Percentiles rank a stretch among this genome's conserved stretches.
These are phyloP conservation scores for Biancaea sappan DNA, from an alignment of 306 rosid species.

Conservation along the genomic window DNA sequence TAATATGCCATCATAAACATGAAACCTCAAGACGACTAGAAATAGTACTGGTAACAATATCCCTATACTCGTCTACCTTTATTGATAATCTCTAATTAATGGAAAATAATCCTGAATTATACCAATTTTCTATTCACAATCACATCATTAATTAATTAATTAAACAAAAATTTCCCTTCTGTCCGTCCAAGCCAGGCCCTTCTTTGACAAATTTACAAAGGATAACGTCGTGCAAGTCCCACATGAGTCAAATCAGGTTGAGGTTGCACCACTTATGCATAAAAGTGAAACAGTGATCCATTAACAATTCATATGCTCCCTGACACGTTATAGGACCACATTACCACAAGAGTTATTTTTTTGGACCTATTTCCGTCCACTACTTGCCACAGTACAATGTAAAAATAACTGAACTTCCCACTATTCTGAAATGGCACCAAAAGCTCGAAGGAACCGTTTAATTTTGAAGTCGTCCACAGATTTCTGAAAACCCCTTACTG, in stretches of 20 bases:
- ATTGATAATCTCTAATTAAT: background rate
- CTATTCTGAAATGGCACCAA: slow-evolving; percentile 6
- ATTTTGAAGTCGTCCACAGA: background rate
- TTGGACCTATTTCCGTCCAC: slow-evolving; percentile 27
- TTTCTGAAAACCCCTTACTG: background rate
- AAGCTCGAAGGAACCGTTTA: background rate
- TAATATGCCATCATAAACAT: background rate
- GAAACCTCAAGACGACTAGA: background rate
- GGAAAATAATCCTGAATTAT: background rate
- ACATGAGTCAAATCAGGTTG: slow-evolving; percentile 45
- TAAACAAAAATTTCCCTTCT: background rate
- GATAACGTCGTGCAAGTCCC: slow-evolving; percentile 33
- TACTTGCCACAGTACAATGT: slow-evolving; percentile 22
- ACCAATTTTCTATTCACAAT: background rate
- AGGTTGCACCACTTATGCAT: slow-evolving; percentile 37
- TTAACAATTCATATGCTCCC: slow-evolving; percentile 24
- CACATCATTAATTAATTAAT: background rate
- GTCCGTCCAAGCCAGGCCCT: slow-evolving; percentile 1
- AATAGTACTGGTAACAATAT: background rate
- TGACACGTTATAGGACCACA: slow-evolving; percentile 43
- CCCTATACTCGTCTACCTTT: background rate
- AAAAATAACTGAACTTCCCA: slow-evolving; percentile 28
- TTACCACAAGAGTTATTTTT: background rate
- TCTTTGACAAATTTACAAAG: slow-evolving; percentile 26
- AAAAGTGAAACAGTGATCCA: slow-evolving; percentile 31